Evolutionary conservation across 768 basidiomycete species (phyloP).

Genomic region (Cyclocybe cylindracea): DNA sequence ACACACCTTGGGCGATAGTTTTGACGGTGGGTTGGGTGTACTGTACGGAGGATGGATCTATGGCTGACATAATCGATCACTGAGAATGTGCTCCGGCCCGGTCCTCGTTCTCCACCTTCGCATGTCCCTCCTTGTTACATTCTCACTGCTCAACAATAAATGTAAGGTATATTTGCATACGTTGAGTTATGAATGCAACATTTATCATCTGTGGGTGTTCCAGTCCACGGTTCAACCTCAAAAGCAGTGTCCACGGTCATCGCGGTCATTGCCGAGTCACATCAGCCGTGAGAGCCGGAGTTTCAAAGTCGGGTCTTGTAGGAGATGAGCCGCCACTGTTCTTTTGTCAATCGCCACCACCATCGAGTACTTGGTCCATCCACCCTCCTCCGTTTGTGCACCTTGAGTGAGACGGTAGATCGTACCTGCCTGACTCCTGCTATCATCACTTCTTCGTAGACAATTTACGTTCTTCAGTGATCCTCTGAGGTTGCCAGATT

Average conservation of each 20-base stretch:
- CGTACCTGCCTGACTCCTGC: conserved; percentile 30
- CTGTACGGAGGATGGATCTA: conserved; percentile 19
- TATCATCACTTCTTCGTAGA: conserved; percentile 21
- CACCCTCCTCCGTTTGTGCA: conserved; percentile 38
- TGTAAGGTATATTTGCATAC: background rate
- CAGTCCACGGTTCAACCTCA: too few relatives aligned
- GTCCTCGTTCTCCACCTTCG: background rate
- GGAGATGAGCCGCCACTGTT: conserved; percentile 12
- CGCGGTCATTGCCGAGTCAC: conserved; percentile 8
- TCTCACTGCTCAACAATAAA: conserved; percentile 3
- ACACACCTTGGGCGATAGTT: conserved; percentile 45
- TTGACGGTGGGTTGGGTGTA: conserved; percentile 31
- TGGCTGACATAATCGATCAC: conserved; percentile 36
- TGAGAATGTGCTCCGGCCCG: background rate
- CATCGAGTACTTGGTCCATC: conserved; percentile 30
- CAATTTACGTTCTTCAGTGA: conserved; percentile 22
- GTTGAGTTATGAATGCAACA: background rate
- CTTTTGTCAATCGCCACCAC: conserved; percentile 36
- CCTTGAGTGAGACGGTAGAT: conserved; percentile 53
- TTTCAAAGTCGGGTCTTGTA: conserved; percentile 27
- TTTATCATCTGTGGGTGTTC: background rate
- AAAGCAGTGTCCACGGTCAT: too few relatives aligned
- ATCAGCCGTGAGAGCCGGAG: conserved; percentile 27
- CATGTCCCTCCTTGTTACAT: too few relatives aligned
- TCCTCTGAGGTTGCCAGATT: conserved; percentile 19